phyloP scores from a whole-genome alignment of 441 rosid genomes.

The Erodium chrysanthum region DNA sequence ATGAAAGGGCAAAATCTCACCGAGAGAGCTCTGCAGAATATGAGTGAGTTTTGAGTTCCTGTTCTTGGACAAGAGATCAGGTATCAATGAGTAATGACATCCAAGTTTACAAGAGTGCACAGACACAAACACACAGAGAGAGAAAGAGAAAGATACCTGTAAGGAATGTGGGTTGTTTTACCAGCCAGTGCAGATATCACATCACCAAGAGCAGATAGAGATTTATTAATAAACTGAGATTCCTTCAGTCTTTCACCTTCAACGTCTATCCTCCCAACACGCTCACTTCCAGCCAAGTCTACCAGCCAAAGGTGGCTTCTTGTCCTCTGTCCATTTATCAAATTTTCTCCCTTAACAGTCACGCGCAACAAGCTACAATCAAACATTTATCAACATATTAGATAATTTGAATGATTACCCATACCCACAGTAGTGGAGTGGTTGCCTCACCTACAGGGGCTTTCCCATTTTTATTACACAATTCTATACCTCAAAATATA shows the following conservation, averaged over 20 bases:
- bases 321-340: slow-evolving; percentile 72
- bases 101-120: not conserved
- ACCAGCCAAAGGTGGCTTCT: slow-evolving; percentile 90
- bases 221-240: slow-evolving; percentile 83
- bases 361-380: slow-evolving; percentile 65
- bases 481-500: no score
- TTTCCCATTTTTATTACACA: no score
- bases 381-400: not conserved
- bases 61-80: slow-evolving; percentile 4
- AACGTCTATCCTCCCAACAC: slow-evolving; percentile 80
- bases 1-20: slow-evolving; percentile 25
- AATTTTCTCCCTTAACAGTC: slow-evolving; percentile 79
- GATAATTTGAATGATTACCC: no score
- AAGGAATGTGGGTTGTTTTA: slow-evolving; percentile 80
- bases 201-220: slow-evolving; percentile 91
- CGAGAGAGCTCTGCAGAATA: slow-evolving; percentile 87
- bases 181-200: slow-evolving; percentile 88
- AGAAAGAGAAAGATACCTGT: slow-evolving; percentile 40
- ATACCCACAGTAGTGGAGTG: no score
- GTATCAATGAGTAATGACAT: slow-evolving; percentile 14
- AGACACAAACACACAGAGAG: slow-evolving; percentile 1
- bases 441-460: no score
- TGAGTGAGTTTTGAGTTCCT: slow-evolving; percentile 97
- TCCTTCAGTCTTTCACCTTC: slow-evolving; percentile 88
- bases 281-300: slow-evolving; percentile 92